Percentiles rank a stretch among this genome's conserved stretches.
Conservation (phyloP, 2,329 filamentous ascomycete genomes). For the Phoma sp. region DNA sequence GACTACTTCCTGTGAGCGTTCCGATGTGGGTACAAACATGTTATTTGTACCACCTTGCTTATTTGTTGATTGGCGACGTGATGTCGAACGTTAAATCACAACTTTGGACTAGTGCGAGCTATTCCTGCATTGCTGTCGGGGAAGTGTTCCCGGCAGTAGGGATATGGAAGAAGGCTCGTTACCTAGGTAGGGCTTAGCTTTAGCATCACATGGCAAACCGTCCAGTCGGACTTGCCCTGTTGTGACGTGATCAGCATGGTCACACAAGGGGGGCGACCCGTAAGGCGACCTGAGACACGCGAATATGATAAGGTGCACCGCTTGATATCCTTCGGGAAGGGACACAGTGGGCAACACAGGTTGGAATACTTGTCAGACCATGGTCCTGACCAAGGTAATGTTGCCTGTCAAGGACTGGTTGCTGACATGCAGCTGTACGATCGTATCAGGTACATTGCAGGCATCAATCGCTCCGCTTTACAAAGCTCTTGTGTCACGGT, state of each 20-base stretch:
- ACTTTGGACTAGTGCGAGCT: conserved; percentile 18
- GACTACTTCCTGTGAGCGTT: conserved; percentile 13
- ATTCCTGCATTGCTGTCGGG: conserved; percentile 22
- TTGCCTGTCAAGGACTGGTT: not conserved
- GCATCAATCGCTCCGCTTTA: conserved; percentile 8
- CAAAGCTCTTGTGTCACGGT: conserved; percentile 9
- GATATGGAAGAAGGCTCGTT: not conserved
- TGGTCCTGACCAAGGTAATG: not conserved
- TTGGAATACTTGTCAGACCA: conserved; percentile 1
- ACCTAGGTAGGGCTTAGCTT: conserved; percentile 12
- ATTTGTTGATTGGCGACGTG: conserved; percentile 21
- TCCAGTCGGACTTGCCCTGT: conserved; percentile 2
- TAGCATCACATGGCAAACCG: conserved; percentile 16
- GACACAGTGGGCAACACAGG: not conserved
- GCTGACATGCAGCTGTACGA: conserved; percentile 11
- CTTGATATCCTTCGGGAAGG: not conserved
- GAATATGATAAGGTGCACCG: conserved; percentile 2
- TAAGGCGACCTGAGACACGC: conserved; percentile 12
- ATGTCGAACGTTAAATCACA: conserved; percentile 22
- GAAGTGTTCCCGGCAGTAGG: conserved; percentile 24
- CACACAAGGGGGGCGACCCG: conserved; percentile 3
- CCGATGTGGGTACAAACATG: conserved; percentile 13
- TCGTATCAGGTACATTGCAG: conserved; percentile 13
- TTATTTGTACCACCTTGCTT: conserved; percentile 13
- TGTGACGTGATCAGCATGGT: conserved; percentile 8